Percentiles rank a stretch among this genome's conserved stretches.
Conservation (phyloP, 75 land plant species). For the Azolla pinnata region DNA sequence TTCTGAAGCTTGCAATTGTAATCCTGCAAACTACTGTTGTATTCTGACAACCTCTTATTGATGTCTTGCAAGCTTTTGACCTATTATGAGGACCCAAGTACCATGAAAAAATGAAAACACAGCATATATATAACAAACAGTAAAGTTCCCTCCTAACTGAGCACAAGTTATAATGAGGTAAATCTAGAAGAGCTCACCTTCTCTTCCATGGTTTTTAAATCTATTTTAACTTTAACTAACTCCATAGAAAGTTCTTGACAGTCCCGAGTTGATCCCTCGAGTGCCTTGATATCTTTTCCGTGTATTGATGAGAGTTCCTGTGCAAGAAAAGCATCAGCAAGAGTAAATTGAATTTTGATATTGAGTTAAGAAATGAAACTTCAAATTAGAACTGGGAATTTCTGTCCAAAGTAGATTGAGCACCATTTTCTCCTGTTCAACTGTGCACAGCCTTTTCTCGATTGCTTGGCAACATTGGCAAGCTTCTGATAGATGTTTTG, state of each 20-base stretch:
- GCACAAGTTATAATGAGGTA: no score
- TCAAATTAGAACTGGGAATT: no score
- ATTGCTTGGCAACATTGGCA: slow-evolving; percentile 8
- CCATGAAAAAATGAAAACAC: no score
- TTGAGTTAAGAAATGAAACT: neutral
- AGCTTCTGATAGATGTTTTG: slow-evolving; percentile 8
- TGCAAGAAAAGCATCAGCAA: neutral
- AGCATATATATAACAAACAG: no score
- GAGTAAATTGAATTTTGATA: no score
- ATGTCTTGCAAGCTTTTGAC: slow-evolving; percentile 23
- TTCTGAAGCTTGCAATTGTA: slow-evolving; percentile 29
- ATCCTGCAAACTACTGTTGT: slow-evolving; percentile 27
- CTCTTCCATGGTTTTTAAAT: slow-evolving; percentile 8
- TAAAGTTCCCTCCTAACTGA: no score
- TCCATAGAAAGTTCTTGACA: slow-evolving; percentile 10
- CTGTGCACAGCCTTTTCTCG: slow-evolving; percentile 7
- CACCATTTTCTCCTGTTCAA: slow-evolving; percentile 14
- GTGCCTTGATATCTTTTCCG: slow-evolving; percentile 16
- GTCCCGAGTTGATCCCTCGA: slow-evolving; percentile 6
- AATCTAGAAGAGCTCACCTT: no score
- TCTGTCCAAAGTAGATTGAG: no score
- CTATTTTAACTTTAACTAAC: slow-evolving; percentile 14
- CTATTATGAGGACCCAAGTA: slow-evolving; percentile 1
- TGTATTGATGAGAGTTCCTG: slow-evolving; percentile 14
- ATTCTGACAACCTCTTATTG: slow-evolving; percentile 24